Conservation (phyloP, 2,329 filamentous ascomycete species). For the Colletotrichum acutatum region DNA sequence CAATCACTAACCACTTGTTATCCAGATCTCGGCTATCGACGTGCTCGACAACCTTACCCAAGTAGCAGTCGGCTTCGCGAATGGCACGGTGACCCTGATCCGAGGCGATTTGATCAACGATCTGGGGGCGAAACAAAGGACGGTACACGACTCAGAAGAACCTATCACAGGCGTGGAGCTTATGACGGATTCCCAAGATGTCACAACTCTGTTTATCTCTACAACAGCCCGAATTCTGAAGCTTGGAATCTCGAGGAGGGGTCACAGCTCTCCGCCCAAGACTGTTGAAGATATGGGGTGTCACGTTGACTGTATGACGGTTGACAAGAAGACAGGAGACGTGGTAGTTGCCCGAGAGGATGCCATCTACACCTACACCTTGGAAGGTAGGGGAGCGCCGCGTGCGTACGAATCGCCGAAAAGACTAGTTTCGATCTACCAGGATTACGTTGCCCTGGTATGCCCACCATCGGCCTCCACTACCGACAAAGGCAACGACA, state of each 20-base stretch:
- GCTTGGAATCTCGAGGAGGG: constrained; percentile 85
- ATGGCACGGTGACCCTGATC: constrained; percentile 93
- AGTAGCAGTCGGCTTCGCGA: constrained; percentile 94
- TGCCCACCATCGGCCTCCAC: constrained; percentile 74
- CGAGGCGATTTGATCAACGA: constrained; percentile 96
- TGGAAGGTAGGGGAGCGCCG: constrained; percentile 85
- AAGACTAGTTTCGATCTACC: constrained; percentile 80
- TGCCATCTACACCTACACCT: constrained; percentile 92
- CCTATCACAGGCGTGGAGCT: constrained; percentile 94
- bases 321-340: constrained; percentile 82
- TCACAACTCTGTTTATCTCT: constrained; percentile 88
- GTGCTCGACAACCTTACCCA: constrained; percentile 90
- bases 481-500: constrained; percentile 66
- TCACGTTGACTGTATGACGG: constrained; percentile 93
- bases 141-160: constrained; percentile 96
- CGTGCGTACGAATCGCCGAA: constrained; percentile 94
- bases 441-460: constrained; percentile 87
- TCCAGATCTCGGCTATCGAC: constrained; percentile 85
- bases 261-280: constrained; percentile 88
- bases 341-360: constrained; percentile 94
- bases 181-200: constrained; percentile 61
- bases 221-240: constrained; percentile 91
- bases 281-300: constrained; percentile 91
- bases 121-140: constrained; percentile 90
- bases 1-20: not conserved